Percentiles rank a stretch among this genome's conserved stretches.
phyloP scores from a whole-genome alignment of 2,329 filamentous ascomycete species.

The Aspergillus proliferans region DNA sequence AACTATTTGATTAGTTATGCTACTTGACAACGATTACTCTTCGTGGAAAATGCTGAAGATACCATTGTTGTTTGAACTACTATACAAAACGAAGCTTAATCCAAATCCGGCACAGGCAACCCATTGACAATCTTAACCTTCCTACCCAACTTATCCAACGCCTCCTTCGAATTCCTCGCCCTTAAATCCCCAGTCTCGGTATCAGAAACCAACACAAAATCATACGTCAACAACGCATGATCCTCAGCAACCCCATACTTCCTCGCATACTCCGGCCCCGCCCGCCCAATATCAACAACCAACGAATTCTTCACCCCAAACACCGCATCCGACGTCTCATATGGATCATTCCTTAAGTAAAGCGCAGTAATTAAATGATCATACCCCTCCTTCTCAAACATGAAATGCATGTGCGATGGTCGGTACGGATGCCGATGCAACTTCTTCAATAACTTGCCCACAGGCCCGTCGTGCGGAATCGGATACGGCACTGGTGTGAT shows the following conservation, averaged over 20 bases:
- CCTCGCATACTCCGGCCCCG: slow-evolving; percentile 49
- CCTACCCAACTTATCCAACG: slow-evolving; percentile 59
- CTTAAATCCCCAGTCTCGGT: slow-evolving; percentile 62
- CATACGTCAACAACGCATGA: slow-evolving; percentile 59
- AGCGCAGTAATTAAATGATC: slow-evolving; percentile 80
- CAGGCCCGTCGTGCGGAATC: slow-evolving; percentile 77
- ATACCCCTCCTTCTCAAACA: slow-evolving; percentile 74
- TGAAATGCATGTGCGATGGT: slow-evolving; percentile 78
- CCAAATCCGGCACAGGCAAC: slow-evolving; percentile 65
- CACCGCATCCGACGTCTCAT: slow-evolving; percentile 76
- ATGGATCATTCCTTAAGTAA: slow-evolving; percentile 71
- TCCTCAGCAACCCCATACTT: slow-evolving; percentile 61
- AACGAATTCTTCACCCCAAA: slow-evolving; percentile 81
- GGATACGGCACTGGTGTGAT: slow-evolving; percentile 81
- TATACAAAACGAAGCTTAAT: slow-evolving; percentile 32
- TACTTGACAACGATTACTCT: not conserved
- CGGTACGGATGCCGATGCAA: slow-evolving; percentile 71
- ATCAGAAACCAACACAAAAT: slow-evolving; percentile 71
- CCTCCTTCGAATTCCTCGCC: slow-evolving; percentile 60
- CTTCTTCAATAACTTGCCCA: slow-evolving; percentile 62
- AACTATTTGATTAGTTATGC: not conserved
- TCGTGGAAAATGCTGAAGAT: not conserved
- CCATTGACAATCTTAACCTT: slow-evolving; percentile 70
- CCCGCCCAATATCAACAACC: slow-evolving; percentile 57
- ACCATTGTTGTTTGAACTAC: not conserved